Base-by-base conservation (phyloP, 768 basidiomycete species). In the Mrakia gelida region DNA sequence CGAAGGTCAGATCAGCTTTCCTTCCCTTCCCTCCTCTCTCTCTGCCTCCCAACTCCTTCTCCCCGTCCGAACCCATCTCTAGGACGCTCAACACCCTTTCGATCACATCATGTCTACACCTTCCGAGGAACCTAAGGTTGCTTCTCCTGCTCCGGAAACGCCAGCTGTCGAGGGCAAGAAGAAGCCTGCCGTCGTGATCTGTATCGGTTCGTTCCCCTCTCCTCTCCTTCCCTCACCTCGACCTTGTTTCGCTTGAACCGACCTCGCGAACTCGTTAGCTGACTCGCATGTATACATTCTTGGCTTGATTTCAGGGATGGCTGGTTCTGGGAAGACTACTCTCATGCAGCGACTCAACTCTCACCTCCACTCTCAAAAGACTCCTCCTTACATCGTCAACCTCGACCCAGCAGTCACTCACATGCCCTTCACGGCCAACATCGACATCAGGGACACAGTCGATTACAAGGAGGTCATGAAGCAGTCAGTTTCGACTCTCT, bases 401-500 rank as follows among this genome's bases (percentile, higher is more conserved):
- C 91, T 99, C 79, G 97, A 99, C 84, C 97, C 97, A 9, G 97
- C 97, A 1, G 96, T 98, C 3, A 88, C 92, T 11, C 91, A 91
- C 78, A 88, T 94, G 59, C 94, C 95, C 3, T 99, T 94, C 83
- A 93, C 95, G 78, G 90, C 95, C 38, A 98, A 98, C 84, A 98
- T 99, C 79, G 97, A 99, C 84, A 98, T 99, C 73, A 87, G 97
- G 80, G 97, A 99, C 84, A 99, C 97, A 16, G 90, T 99, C 30
- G 92, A 98, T 84, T 99, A 98, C 85, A 89, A 92, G 80, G 92
- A 99, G 85, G 96, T 99, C 81, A 99, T 99, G 97, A 95, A 97
- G 89, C 95, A 98, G 94, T 97, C 87, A 59, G 59, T 87, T 91
- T 91, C 26, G 9, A 5, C 1, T 6, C 6, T 34, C n/a, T 52